phyloP scores from a whole-genome alignment of 192 early-diverging fungal genomes.

The Coemansia sp. region DNA sequence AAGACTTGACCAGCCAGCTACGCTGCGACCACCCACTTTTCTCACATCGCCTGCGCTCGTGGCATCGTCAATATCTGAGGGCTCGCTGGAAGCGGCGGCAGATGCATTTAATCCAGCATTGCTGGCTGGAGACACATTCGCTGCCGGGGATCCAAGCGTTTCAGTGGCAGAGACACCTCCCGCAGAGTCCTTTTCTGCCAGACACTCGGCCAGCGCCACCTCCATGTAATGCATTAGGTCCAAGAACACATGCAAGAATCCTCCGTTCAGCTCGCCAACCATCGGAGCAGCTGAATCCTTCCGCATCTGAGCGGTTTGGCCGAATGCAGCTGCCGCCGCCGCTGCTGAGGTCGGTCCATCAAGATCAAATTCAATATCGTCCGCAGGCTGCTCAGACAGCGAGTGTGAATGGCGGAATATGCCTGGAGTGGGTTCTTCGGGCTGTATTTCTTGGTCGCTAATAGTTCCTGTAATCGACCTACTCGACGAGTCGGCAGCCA shows the following conservation, averaged over 20 bases:
- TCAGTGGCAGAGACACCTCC: too few species aligned
- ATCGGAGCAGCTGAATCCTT: conserved; percentile 5
- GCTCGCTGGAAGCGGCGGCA: background rate
- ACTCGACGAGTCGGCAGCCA: background rate
- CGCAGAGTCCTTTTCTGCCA: conserved; percentile 3
- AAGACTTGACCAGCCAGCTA: conserved; percentile 33
- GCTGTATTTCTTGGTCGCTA: conserved; percentile 12
- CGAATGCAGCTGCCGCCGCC: conserved; percentile 22
- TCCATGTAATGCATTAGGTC: conserved; percentile 59
- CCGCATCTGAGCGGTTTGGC: conserved; percentile 26
- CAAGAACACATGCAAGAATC: conserved; percentile 63
- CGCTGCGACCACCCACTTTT: conserved; percentile 13
- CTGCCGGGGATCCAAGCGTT: too few species aligned
- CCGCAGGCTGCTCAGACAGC: conserved; percentile 6
- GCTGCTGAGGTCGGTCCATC: conserved; percentile 18
- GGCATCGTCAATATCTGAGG: background rate
- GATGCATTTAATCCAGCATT: too few species aligned
- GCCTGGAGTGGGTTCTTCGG: too few species aligned
- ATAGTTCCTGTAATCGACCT: background rate
- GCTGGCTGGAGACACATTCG: too few species aligned
- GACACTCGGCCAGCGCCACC: conserved; percentile 19
- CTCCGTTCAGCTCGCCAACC: conserved; percentile 40
- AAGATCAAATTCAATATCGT: conserved; percentile 12
- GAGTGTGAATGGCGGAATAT: conserved; percentile 4
- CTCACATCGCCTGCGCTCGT: background rate